Conservation (phyloP, 306 rosid species). For the Castanea crenata region DNA sequence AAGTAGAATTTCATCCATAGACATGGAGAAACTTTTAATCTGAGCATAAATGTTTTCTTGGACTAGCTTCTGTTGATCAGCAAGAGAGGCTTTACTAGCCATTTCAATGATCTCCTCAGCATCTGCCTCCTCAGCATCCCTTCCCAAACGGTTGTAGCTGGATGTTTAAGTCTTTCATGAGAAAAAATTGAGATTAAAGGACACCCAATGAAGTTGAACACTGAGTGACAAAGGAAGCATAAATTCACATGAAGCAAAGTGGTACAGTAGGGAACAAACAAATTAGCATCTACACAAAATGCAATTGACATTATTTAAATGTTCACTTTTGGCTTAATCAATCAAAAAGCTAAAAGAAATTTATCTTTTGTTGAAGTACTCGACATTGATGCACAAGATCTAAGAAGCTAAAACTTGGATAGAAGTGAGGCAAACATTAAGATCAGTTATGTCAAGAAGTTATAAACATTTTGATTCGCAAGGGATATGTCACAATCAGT, state of each 20-base stretch:
- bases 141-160: slow-evolving; percentile 81
- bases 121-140: slow-evolving; percentile 54
- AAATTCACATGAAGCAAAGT: background rate
- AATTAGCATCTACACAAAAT: background rate
- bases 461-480: no score
- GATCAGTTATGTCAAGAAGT: background rate
- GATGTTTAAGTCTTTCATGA: slow-evolving; percentile 41
- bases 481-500: no score
- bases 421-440: background rate
- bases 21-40: slow-evolving; percentile 48
- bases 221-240: background rate
- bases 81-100: slow-evolving; percentile 63
- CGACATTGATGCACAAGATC: background rate
- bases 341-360: background rate
- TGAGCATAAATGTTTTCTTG: slow-evolving; percentile 82
- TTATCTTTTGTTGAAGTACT: background rate
- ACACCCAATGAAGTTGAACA: background rate
- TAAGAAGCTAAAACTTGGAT: background rate
- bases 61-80: slow-evolving; percentile 75
- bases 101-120: slow-evolving; percentile 72
- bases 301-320: background rate
- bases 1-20: slow-evolving; percentile 80
- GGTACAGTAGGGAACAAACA: background rate
- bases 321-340: background rate
- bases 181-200: slow-evolving; percentile 14